Conservation (phyloP, 2,329 filamentous ascomycete species). For the Exophiala sp. region DNA sequence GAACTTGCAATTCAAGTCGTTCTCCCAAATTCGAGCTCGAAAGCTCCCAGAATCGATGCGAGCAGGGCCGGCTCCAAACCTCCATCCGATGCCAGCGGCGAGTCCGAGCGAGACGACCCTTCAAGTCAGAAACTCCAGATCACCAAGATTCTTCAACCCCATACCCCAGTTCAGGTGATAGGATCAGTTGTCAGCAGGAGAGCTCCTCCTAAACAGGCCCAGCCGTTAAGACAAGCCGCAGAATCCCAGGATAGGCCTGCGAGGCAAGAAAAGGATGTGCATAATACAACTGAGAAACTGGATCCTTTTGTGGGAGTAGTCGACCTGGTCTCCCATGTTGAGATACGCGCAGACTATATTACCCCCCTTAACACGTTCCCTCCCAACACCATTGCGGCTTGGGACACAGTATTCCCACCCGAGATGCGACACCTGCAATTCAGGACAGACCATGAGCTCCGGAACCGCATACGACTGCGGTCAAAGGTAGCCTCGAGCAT, state of each 20-base stretch:
- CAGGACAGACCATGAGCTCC: constrained; percentile 63
- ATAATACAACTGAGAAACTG: constrained; percentile 15
- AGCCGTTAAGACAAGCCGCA: not conserved
- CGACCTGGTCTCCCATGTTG: constrained; percentile 37
- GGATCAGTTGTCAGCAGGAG: constrained; percentile 15
- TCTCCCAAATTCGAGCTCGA: constrained; percentile 2
- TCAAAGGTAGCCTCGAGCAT: constrained; percentile 52
- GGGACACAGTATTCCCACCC: constrained; percentile 66
- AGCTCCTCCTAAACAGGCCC: constrained; percentile 4
- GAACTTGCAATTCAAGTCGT: constrained; percentile 27
- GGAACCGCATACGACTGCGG: constrained; percentile 65
- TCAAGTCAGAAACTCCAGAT: constrained; percentile 17
- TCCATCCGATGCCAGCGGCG: not conserved
- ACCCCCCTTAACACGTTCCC: constrained; percentile 67
- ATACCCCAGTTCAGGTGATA: constrained; percentile 17
- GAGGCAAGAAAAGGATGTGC: not conserved
- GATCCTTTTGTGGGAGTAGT: constrained; percentile 27
- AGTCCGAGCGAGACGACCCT: not conserved
- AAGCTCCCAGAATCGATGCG: not conserved
- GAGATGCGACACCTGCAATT: constrained; percentile 78
- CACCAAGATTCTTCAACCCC: constrained; percentile 12
- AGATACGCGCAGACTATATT: constrained; percentile 59
- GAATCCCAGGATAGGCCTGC: constrained; percentile 29
- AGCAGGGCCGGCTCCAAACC: not conserved
- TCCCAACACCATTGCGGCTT: constrained; percentile 67